These are phyloP conservation scores for Thelonectria blattea DNA, from an alignment of 2,329 filamentous ascomycete species.

Conservation along the genomic window DNA sequence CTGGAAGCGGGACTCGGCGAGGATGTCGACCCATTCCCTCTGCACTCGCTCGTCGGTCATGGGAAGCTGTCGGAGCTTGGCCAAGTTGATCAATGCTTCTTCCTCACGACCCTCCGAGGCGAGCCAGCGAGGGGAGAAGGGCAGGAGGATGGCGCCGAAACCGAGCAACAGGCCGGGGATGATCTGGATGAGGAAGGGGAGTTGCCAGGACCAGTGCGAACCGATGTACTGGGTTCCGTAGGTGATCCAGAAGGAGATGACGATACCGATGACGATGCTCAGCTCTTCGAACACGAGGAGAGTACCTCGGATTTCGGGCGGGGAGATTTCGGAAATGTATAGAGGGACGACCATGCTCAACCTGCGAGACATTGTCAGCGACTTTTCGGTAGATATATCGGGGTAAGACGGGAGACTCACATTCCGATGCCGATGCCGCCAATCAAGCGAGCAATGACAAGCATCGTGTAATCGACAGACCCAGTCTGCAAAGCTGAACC, in stretches of 20 bases:
- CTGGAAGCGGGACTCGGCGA: conserved; percentile 36
- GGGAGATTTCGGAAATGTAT: conserved; percentile 55
- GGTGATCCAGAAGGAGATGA: conserved; percentile 42
- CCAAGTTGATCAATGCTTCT: conserved; percentile 32
- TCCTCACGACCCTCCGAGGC: conserved; percentile 35
- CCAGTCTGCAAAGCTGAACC: conserved; percentile 52
- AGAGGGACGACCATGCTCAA: conserved; percentile 47
- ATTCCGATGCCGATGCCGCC: conserved; percentile 52
- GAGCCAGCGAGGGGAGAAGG: conserved; percentile 40
- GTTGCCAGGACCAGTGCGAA: conserved; percentile 38
- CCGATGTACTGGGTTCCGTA: conserved; percentile 39
- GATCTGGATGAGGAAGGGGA: conserved; percentile 41
- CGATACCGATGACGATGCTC: conserved; percentile 40
- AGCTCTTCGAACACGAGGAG: conserved; percentile 52
- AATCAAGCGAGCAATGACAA: conserved; percentile 50
- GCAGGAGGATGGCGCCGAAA: conserved; percentile 34
- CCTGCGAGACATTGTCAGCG: conserved; percentile 4
- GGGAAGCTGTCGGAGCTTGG: conserved; percentile 33
- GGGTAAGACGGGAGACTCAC: conserved; percentile 16
- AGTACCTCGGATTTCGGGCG: conserved; percentile 54
- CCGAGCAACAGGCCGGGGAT: conserved; percentile 36
- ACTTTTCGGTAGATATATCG: background rate
- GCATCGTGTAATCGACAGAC: conserved; percentile 48
- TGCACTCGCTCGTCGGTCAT: conserved; percentile 29
- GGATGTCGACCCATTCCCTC: conserved; percentile 36